Evolutionary conservation across 1,139 yeast genomes (phyloP).

Genomic region (Taphrina pruni): DNA sequence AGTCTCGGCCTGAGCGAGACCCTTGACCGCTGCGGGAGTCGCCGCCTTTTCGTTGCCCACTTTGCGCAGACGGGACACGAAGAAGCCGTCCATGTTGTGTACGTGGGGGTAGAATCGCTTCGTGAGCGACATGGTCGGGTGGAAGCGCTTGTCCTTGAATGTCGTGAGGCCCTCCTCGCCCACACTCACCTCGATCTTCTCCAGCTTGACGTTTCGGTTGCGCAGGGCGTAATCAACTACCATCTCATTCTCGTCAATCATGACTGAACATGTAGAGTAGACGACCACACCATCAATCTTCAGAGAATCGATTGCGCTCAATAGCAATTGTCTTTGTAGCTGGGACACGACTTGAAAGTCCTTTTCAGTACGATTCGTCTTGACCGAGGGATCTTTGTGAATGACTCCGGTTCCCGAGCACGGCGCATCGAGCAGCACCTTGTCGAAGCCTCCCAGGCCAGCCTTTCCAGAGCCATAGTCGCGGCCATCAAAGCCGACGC

Average conservation of each 20-base stretch:
- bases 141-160: slow-evolving; percentile 90
- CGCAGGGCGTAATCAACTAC: slow-evolving; percentile 98
- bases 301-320: slow-evolving; percentile 96
- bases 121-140: slow-evolving; percentile 74
- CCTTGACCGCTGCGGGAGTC: slow-evolving; percentile 52
- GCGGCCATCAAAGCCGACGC: slow-evolving; percentile 96
- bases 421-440: slow-evolving; percentile 95
- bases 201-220: slow-evolving; percentile 92
- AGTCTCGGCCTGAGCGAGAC: slow-evolving; percentile 43
- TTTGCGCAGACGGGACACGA: slow-evolving; percentile 94
- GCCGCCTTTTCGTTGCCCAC: slow-evolving; percentile 66
- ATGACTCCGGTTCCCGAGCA: slow-evolving; percentile 99
- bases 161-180: slow-evolving; percentile 96
- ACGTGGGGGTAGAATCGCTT: slow-evolving; percentile 98
- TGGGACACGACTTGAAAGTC: slow-evolving; percentile 97
- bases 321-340: slow-evolving; percentile 87
- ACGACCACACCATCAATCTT: slow-evolving; percentile 93
- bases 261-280: slow-evolving; percentile 97
- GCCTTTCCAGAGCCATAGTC: slow-evolving; percentile 83
- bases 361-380: slow-evolving; percentile 90
- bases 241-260: slow-evolving; percentile 97
- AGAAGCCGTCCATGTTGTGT: slow-evolving; percentile 97
- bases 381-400: slow-evolving; percentile 95
- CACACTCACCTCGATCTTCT: slow-evolving; percentile 89
- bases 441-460: slow-evolving; percentile 96